These are phyloP conservation scores for Solidago caesia DNA, from an alignment of 129 eudicot genomes.

Conservation along the genomic window DNA sequence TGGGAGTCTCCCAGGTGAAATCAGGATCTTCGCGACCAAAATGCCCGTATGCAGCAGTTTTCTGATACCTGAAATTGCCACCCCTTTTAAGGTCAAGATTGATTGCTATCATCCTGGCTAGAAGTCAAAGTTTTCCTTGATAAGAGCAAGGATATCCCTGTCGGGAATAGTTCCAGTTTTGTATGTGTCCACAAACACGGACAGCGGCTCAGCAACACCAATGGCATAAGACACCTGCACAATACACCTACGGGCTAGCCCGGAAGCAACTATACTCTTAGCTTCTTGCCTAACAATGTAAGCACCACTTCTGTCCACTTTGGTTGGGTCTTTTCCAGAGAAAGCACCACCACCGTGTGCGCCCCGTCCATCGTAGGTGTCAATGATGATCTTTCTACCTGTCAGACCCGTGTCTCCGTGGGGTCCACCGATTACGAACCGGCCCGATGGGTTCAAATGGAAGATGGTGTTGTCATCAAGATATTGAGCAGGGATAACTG, in stretches of 20 bases:
- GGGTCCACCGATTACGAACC: conserved; percentile 62
- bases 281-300: conserved; percentile 80
- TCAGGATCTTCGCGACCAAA: conserved; percentile 74
- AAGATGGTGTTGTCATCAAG: conserved; percentile 61
- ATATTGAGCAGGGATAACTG: conserved; percentile 54
- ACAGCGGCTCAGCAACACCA: conserved; percentile 73
- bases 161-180: conserved; percentile 70
- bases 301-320: conserved; percentile 72
- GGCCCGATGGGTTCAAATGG: conserved; percentile 58
- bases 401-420: conserved; percentile 64
- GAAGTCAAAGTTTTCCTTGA: conserved; percentile 71
- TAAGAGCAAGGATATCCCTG: conserved; percentile 55
- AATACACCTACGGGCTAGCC: conserved; percentile 69
- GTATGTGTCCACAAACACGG: conserved; percentile 70
- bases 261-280: conserved; percentile 67
- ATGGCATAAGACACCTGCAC: conserved; percentile 76
- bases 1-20: conserved; percentile 82
- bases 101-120: conserved; percentile 81
- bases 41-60: conserved; percentile 78
- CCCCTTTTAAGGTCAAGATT: conserved; percentile 69
- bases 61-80: conserved; percentile 73
- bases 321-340: conserved; percentile 70
- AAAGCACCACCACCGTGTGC: conserved; percentile 64
- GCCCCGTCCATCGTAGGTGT: conserved; percentile 43
- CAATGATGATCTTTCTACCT: conserved; percentile 55